These are phyloP conservation scores for Hansenula lynferdii DNA, from an alignment of 1,139 yeast species.

Conservation along the genomic window DNA sequence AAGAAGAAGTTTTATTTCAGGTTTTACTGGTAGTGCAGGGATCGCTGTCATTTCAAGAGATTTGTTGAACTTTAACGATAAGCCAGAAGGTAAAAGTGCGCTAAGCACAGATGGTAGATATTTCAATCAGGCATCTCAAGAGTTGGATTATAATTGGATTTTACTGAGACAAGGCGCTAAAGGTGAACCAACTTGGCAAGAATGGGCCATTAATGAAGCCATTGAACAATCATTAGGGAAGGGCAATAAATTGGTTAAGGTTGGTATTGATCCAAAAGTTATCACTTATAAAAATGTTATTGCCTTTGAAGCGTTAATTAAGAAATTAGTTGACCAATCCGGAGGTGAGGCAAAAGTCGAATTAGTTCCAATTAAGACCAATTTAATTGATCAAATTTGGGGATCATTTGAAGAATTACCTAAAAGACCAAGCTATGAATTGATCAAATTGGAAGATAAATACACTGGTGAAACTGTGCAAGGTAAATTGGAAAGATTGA, in stretches of 20 bases:
- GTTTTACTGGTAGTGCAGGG: slow-evolving; percentile 95
- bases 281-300: slow-evolving; percentile 46
- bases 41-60: slow-evolving; percentile 82
- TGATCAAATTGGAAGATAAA: slow-evolving; percentile 39
- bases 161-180: slow-evolving; percentile 75
- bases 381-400: slow-evolving; percentile 82
- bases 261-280: slow-evolving; percentile 61
- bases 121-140: slow-evolving; percentile 84
- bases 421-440: slow-evolving; percentile 34
- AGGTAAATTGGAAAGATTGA: slow-evolving; percentile 31
- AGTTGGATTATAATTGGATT: slow-evolving; percentile 85
- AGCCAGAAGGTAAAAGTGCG: slow-evolving; percentile 52
- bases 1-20: slow-evolving; percentile 79
- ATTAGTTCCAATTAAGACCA: slow-evolving; percentile 59
- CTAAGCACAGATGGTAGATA: slow-evolving; percentile 94
- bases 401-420: slow-evolving; percentile 44
- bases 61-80: slow-evolving; percentile 36
- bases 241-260: slow-evolving; percentile 28
- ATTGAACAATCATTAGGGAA: slow-evolving; percentile 44
- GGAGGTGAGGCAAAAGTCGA: slow-evolving; percentile 41
- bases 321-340: slow-evolving; percentile 21
- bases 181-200: slow-evolving; percentile 81
- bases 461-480: slow-evolving; percentile 45
- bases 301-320: slow-evolving; percentile 31
- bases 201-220: slow-evolving; percentile 72